These are phyloP conservation scores for Barnettozyma sucrosica DNA, from an alignment of 805 yeast species.

Conservation along the genomic window DNA sequence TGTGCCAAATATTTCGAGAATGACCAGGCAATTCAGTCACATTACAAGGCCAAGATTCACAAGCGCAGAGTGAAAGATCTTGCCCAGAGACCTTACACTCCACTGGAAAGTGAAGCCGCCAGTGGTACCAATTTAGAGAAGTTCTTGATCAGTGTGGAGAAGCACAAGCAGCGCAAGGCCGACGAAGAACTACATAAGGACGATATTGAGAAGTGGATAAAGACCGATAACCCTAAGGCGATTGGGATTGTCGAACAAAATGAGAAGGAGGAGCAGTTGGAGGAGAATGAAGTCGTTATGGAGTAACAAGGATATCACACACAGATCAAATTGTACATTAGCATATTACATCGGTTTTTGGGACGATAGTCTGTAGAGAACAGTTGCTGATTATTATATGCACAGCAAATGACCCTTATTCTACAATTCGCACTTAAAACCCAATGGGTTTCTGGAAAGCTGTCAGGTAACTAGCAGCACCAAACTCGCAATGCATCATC, in stretches of 20 bases:
- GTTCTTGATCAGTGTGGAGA: conserved; percentile 58
- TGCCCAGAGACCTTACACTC: conserved; percentile 76
- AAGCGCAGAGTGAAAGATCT: conserved; percentile 79
- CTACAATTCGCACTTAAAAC: not conserved
- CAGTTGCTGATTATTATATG: not conserved
- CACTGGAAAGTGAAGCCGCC: conserved; percentile 87
- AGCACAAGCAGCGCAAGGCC: conserved; percentile 47
- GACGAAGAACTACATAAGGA: conserved; percentile 42
- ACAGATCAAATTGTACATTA: conserved; percentile 4
- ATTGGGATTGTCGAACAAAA: conserved; percentile 19
- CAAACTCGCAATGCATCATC: conserved; percentile 58
- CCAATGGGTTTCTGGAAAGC: too few species aligned
- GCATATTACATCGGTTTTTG: not conserved
- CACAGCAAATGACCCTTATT: not conserved
- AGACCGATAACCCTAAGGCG: conserved; percentile 24
- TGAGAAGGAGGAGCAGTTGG: conserved; percentile 10
- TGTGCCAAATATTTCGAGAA: conserved; percentile 91
- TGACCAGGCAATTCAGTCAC: conserved; percentile 65
- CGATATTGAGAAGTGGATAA: conserved; percentile 27
- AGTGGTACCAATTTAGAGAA: conserved; percentile 69
- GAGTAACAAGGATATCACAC: conserved; percentile 7
- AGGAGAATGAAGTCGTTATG: conserved; percentile 22
- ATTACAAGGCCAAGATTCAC: conserved; percentile 72
- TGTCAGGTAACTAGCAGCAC: too few species aligned
- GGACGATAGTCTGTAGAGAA: not conserved